Conservation (phyloP, 169 alveolate species). For the Plasmodium cynomolgi region DNA sequence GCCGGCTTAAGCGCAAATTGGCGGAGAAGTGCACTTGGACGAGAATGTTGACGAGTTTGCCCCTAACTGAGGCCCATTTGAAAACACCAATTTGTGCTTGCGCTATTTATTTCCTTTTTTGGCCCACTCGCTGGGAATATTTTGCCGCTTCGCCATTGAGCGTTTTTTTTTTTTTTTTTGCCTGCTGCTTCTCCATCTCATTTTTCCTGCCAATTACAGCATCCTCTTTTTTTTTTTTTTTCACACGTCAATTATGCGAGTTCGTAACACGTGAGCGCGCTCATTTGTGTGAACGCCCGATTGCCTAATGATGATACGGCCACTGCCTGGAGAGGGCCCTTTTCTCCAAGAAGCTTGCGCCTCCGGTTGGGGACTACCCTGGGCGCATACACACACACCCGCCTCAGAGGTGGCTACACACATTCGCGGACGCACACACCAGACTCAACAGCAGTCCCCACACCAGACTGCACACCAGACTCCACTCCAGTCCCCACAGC, state of each 20-base stretch:
- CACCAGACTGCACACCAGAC: too few relatives aligned
- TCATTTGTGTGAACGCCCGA: neutral
- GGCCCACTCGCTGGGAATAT: neutral
- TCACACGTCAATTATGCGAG: neutral
- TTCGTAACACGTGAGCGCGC: neutral
- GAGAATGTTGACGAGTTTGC: neutral
- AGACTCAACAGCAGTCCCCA: neutral
- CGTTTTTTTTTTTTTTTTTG: neutral
- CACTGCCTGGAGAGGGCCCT: neutral
- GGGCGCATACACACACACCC: neutral
- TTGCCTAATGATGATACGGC: neutral
- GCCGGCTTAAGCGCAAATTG: neutral
- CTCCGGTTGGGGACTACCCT: neutral
- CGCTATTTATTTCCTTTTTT: neutral
- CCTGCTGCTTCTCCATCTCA: neutral
- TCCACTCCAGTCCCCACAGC: too few relatives aligned
- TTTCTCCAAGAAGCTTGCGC: neutral
- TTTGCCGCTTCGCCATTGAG: neutral
- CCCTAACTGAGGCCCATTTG: neutral
- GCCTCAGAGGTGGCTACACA: neutral
- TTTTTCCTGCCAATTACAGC: neutral
- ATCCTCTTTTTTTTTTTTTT: neutral
- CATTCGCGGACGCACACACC: neutral
- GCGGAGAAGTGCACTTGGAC: constrained; percentile 5
- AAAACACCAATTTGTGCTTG: neutral